These are phyloP conservation scores for Fusarium sp. DNA, from an alignment of 2,329 filamentous ascomycete species.

Conservation along the genomic window DNA sequence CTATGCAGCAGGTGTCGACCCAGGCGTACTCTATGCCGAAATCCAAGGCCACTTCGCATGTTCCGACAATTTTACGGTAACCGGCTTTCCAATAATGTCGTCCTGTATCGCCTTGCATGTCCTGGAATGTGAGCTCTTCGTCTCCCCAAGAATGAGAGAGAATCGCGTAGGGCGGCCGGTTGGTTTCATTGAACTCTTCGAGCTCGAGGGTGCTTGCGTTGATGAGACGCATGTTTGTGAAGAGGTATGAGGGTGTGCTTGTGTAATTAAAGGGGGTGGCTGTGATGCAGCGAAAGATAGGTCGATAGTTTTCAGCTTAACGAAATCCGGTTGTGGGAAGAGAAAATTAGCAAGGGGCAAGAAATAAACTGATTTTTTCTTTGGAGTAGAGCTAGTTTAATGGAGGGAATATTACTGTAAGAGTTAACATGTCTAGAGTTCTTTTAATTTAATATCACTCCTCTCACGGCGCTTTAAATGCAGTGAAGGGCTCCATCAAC, in stretches of 20 bases:
- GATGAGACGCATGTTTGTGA: background rate
- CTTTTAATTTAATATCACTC: background rate
- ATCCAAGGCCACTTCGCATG: background rate
- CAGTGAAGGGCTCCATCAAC: background rate
- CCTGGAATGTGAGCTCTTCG: background rate
- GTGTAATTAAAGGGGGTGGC: background rate
- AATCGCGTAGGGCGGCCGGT: background rate
- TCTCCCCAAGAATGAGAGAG: background rate
- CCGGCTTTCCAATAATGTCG: background rate
- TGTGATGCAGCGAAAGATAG: too few species aligned
- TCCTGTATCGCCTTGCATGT: background rate
- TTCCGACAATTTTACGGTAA: background rate
- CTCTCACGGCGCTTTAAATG: background rate
- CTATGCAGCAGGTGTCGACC: background rate
- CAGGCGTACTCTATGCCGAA: background rate
- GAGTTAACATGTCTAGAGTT: background rate
- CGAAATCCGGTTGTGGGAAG: background rate
- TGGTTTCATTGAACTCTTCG: background rate
- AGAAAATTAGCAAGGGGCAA: background rate
- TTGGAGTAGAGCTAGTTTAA: too few species aligned
- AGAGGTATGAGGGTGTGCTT: background rate
- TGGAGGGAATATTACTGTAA: background rate
- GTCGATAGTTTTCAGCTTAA: background rate
- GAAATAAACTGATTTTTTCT: background rate
- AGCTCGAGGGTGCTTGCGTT: accelerated